Conservation (phyloP, 1,139 yeast species). For the Sugiyamaella xylanicola region DNA sequence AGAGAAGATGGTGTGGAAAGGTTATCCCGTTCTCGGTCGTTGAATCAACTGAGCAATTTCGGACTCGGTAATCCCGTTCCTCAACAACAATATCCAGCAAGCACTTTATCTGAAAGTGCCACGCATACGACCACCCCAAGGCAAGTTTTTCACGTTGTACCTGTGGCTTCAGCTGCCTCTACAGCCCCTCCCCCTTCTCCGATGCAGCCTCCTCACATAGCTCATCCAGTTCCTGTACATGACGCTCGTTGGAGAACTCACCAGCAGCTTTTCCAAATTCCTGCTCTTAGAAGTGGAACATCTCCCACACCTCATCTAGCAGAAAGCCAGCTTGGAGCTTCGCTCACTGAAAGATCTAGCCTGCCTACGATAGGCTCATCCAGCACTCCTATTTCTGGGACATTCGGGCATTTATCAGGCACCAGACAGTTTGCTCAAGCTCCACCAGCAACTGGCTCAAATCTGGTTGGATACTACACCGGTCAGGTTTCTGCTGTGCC, state of each 20-base stretch:
- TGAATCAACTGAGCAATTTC: neutral
- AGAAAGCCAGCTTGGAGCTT: neutral
- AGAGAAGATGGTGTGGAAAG: conserved; percentile 12
- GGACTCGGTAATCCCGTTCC: neutral
- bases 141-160: neutral
- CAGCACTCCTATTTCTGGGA: conserved; percentile 1
- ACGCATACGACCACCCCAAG: neutral
- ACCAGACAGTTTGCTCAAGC: neutral
- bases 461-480: neutral
- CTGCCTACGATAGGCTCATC: conserved; percentile 4
- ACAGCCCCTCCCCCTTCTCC: neutral
- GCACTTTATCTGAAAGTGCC: neutral
- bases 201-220: neutral
- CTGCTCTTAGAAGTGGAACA: neutral
- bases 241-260: conserved; percentile 10
- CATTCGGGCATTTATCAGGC: neutral
- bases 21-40: neutral
- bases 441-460: neutral
- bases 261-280: conserved; percentile 1
- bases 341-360: neutral
- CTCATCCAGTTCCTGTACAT: conserved; percentile 11
- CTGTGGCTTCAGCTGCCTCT: neutral
- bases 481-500: neutral
- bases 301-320: neutral
- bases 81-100: neutral